Evolutionary conservation across 306 rosid species (phyloP), one percentile per base, ranked within the genome.

Genomic region (Dalbergia oliveri): DNA sequence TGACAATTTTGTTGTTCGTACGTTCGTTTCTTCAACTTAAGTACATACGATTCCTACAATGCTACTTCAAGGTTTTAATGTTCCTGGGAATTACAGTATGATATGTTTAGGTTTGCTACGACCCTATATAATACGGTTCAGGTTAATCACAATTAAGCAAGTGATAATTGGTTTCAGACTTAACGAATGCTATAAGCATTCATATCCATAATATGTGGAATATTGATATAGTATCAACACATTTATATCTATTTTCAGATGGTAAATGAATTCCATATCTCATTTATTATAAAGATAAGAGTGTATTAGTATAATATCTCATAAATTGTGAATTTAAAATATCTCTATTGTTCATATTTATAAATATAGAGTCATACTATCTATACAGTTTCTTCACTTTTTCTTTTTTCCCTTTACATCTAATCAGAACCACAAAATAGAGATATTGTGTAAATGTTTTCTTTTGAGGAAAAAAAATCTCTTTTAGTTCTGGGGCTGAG

Each of bases 1-100:
- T 79, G 63, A 69, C 79, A 71, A 77, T 75, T 86, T 82, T 82
- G 81, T 72, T 79, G 77, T 67, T 80, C 57, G 78, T 79, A 84
- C 89, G 68, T 79, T 59, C 79, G 75, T 78, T 51, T 67, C 72
- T 76, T 80, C 69, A 74, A 66, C 77, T 60, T 19, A 51, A 63
- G 54, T 54, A 76, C 75, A 78, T 79, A 51, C 39, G 80, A 76
- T 67, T 76, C 80, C 81, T 68, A 81, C 66, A 35, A 23, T 69
- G 69, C 11, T 43, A 14, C 69, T 43, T 11, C 69, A 56, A 69
- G 72, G 77, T 39, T 73, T 70, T 69, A 69, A 59, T 61, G 72
- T 59, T 54, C 35, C 87, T 57, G 7, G 4, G 8, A 49, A 11
- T 35, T 35, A 35, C 6, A 35, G 0, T 37, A 37, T 37, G 41